These are phyloP conservation scores for Hamiltosporidium magnivora DNA, from an alignment of 371 early-diverging fungal species.

Conservation along the genomic window DNA sequence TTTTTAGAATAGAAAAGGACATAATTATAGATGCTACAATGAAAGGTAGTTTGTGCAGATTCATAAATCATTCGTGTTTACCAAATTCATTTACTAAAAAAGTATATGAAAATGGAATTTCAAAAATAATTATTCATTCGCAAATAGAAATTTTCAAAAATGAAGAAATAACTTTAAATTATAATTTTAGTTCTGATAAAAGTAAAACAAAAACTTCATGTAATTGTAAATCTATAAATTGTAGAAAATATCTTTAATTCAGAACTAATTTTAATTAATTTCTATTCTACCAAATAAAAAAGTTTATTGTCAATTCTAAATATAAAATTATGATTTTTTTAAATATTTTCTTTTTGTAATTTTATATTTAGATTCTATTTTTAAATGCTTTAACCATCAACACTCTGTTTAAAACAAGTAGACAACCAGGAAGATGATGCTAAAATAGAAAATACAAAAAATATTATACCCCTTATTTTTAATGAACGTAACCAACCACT, in stretches of 20 bases:
- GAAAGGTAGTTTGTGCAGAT: constrained; percentile 29
- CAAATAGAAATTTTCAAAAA: background rate
- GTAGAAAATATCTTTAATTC: background rate
- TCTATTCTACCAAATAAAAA: too few relatives aligned
- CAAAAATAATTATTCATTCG: background rate
- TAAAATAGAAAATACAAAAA: too few relatives aligned
- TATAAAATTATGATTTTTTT: too few relatives aligned
- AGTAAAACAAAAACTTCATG: background rate
- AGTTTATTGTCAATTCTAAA: too few relatives aligned
- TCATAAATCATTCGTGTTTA: constrained; percentile 36
- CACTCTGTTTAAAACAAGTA: too few relatives aligned
- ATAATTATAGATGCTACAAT: constrained; percentile 43
- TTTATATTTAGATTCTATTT: too few relatives aligned
- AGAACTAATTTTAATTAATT: background rate
- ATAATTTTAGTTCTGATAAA: background rate
- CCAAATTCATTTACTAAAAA: constrained; percentile 22
- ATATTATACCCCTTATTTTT: too few relatives aligned
- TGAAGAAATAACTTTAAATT: background rate
- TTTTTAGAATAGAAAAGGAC: constrained; percentile 29
- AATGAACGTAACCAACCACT: too few relatives aligned
- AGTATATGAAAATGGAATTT: background rate
- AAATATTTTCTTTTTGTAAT: too few relatives aligned
- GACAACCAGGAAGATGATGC: too few relatives aligned
- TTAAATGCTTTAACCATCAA: too few relatives aligned
- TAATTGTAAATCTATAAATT: background rate